These are phyloP conservation scores for Metschnikowia cerradonensis DNA, from an alignment of 805 yeast genomes.

Conservation along the genomic window DNA sequence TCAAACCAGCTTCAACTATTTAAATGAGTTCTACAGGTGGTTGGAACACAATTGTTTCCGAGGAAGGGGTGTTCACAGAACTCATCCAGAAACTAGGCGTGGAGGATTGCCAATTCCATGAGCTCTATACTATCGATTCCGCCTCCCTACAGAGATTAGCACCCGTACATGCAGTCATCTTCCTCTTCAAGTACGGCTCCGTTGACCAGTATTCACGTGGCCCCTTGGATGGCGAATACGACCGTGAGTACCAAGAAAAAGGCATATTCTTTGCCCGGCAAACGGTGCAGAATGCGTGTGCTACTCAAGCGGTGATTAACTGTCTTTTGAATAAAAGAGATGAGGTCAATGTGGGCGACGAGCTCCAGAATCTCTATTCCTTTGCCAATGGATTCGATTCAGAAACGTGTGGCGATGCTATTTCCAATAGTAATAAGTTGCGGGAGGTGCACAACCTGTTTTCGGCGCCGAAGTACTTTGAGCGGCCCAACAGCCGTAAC, in stretches of 20 bases:
- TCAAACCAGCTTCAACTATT: too few species aligned
- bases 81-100: slow-evolving; percentile 55
- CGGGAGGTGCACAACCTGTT: slow-evolving; percentile 59
- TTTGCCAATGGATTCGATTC: slow-evolving; percentile 55
- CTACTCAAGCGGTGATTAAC: slow-evolving; percentile 67
- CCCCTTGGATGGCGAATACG: slow-evolving; percentile 41
- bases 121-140: slow-evolving; percentile 50
- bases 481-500: slow-evolving; percentile 36
- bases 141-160: slow-evolving; percentile 31
- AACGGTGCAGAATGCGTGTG: slow-evolving; percentile 65
- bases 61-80: slow-evolving; percentile 64
- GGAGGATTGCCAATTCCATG: slow-evolving; percentile 52
- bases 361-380: slow-evolving; percentile 42
- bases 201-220: slow-evolving; percentile 30
- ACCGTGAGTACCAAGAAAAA: slow-evolving; percentile 26
- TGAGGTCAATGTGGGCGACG: slow-evolving; percentile 45
- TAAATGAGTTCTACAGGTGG: slow-evolving; percentile 16
- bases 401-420: slow-evolving; percentile 55
- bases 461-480: slow-evolving; percentile 49
- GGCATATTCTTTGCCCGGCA: slow-evolving; percentile 60
- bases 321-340: slow-evolving; percentile 44
- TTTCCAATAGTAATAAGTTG: slow-evolving; percentile 55
- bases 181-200: slow-evolving; percentile 57
- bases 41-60: slow-evolving; percentile 67
- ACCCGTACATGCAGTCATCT: slow-evolving; percentile 57